These are phyloP conservation scores for Sporothrix pallida DNA, from an alignment of 2,329 filamentous ascomycete species.

Conservation along the genomic window DNA sequence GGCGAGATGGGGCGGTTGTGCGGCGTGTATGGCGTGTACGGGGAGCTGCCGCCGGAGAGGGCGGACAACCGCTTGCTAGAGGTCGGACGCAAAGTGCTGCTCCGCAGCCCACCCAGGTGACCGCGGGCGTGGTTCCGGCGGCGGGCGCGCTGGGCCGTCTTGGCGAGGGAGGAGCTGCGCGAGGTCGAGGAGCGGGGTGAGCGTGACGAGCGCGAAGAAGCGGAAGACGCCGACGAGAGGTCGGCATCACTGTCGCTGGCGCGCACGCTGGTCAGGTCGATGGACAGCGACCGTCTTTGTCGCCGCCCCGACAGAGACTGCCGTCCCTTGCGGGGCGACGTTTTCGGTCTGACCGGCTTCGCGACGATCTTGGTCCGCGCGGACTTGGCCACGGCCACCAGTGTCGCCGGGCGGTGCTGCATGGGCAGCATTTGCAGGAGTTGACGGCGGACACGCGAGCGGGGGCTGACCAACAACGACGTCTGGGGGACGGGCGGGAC, in stretches of 20 bases:
- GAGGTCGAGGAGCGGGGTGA: neutral
- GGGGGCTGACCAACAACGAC: neutral
- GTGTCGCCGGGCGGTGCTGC: conserved; percentile 1
- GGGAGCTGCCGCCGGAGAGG: neutral
- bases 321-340: neutral
- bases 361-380: neutral
- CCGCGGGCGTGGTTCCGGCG: conserved; percentile 20
- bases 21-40: conserved; percentile 20
- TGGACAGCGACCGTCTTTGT: conserved; percentile 21
- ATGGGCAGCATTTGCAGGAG: conserved; percentile 31
- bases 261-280: neutral
- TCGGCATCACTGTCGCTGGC: conserved; percentile 9
- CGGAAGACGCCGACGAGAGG: neutral
- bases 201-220: neutral
- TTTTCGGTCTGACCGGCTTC: neutral
- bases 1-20: conserved; percentile 34
- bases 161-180: conserved; percentile 17
- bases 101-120: conserved; percentile 20
- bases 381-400: neutral
- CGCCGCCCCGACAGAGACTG: conserved; percentile 27
- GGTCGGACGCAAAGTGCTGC: conserved; percentile 7
- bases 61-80: neutral
- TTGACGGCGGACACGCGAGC: conserved; percentile 28
- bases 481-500: neutral
- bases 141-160: conserved; percentile 14